phyloP scores from a whole-genome alignment of 1,284 basidiomycete genomes.

The Sporisorium iseilematis-ciliati region DNA sequence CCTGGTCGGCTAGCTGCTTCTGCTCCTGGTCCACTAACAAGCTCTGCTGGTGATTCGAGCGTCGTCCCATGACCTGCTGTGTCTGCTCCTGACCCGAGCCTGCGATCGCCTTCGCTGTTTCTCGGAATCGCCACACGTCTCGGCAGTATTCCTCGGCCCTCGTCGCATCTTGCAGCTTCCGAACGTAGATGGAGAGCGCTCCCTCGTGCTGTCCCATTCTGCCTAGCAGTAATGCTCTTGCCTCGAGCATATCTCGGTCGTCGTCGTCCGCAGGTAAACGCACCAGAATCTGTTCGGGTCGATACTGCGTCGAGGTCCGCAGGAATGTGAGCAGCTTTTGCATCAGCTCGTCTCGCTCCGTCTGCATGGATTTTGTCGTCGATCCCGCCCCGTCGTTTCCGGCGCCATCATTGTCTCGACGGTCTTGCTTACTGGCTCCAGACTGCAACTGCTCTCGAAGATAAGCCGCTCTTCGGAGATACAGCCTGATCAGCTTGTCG shows the following conservation, averaged over 20 bases:
- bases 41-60: constrained; percentile 42
- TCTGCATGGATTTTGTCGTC: constrained; percentile 7
- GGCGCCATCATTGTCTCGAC: background rate
- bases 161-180: constrained; percentile 81
- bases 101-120: background rate
- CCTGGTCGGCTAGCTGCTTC: constrained; percentile 37
- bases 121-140: constrained; percentile 44
- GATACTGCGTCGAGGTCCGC: constrained; percentile 79
- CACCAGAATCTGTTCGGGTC: constrained; percentile 83
- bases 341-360: constrained; percentile 73
- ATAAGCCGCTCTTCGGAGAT: constrained; percentile 76
- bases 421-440: background rate
- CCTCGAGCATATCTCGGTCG: constrained; percentile 77
- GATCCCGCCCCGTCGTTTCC: background rate
- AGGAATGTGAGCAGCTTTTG: constrained; percentile 82
- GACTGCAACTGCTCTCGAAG: constrained; percentile 41
- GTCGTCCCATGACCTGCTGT: constrained; percentile 5
- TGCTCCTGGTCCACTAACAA: constrained; percentile 40
- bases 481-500: constrained; percentile 87
- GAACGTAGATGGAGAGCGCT: constrained; percentile 91
- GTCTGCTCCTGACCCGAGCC: background rate
- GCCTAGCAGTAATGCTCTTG: constrained; percentile 88
- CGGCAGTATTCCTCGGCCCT: constrained; percentile 81
- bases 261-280: constrained; percentile 81
- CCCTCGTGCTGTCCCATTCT: constrained; percentile 90